Evolutionary conservation across 257 asterid species (phyloP).

Genomic region (Nemophila menziesii): DNA sequence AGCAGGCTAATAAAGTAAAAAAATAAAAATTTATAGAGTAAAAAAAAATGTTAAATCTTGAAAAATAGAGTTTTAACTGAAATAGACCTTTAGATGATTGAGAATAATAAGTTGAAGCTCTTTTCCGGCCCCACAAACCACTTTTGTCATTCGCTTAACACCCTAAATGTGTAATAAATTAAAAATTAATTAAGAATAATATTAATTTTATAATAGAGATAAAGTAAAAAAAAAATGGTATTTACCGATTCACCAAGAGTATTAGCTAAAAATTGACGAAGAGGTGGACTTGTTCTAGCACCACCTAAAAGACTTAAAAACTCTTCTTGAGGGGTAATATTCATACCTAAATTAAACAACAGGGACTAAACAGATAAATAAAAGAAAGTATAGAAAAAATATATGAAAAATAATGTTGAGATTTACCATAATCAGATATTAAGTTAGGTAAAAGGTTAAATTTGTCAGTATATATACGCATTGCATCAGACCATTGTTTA

Average conservation of each 20-base stretch:
- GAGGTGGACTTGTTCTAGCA: conserved; percentile 90
- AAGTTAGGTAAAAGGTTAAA: conserved; percentile 60
- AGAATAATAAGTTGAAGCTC: conserved; percentile 77
- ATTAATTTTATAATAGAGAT: not conserved
- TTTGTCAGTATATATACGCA: conserved; percentile 67
- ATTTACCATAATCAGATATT: conserved; percentile 74
- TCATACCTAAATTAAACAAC: conserved; percentile 50
- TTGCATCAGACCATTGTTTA: conserved; percentile 90
- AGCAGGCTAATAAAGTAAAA: conserved; percentile 75
- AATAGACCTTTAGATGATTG: conserved; percentile 74
- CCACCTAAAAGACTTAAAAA: conserved; percentile 86
- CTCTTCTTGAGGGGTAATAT: conserved; percentile 87
- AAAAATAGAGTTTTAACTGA: conserved; percentile 1
- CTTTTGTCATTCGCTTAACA: conserved; percentile 71
- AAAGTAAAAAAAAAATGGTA: conserved; percentile 9
- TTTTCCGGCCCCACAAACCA: conserved; percentile 72
- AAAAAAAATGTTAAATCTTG: too few relatives aligned
- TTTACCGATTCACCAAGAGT: conserved; percentile 98
- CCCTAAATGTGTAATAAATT: conserved; percentile 33
- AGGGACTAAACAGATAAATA: conserved; percentile 12
- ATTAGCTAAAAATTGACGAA: conserved; percentile 89
- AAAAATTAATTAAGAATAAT: conserved; percentile 1
- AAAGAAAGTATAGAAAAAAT: conserved; percentile 8
- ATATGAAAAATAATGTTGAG: conserved; percentile 4
- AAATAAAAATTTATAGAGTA: too few relatives aligned